These are phyloP conservation scores for Aspergillus unguis DNA, from an alignment of 2,329 filamentous ascomycete genomes.

Conservation along the genomic window DNA sequence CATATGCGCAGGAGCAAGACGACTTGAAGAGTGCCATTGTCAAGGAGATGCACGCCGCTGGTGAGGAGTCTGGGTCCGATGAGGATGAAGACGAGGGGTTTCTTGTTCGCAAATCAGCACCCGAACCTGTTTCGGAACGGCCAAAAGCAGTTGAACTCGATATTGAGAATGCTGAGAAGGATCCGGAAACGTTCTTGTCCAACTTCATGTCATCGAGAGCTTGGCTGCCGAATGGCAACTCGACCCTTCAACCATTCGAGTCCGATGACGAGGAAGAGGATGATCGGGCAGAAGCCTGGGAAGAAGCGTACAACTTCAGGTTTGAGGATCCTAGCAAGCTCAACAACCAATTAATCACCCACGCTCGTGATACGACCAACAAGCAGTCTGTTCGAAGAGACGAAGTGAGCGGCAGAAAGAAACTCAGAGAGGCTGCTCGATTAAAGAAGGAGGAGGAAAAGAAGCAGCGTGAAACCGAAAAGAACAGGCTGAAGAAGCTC, in stretches of 20 bases:
- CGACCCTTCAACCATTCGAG: conserved; percentile 76
- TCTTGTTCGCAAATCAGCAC: conserved; percentile 66
- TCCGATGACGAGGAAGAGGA: conserved; percentile 83
- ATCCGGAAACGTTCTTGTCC: conserved; percentile 88
- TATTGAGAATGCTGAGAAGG: conserved; percentile 73
- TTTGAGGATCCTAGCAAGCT: conserved; percentile 89
- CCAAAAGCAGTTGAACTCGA: conserved; percentile 58
- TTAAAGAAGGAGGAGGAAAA: conserved; percentile 77
- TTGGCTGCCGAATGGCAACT: conserved; percentile 70
- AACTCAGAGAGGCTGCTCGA: conserved; percentile 72
- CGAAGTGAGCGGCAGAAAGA: conserved; percentile 71
- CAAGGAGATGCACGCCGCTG: conserved; percentile 70
- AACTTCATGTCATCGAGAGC: conserved; percentile 92
- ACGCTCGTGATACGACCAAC: conserved; percentile 79
- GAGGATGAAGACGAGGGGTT: conserved; percentile 68
- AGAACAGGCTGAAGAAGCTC: conserved; percentile 76
- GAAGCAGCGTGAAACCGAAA: conserved; percentile 71
- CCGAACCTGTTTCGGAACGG: conserved; percentile 26
- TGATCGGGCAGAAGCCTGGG: conserved; percentile 76
- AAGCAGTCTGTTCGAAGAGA: conserved; percentile 83
- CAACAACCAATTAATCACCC: conserved; percentile 83
- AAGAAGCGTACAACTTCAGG: conserved; percentile 90
- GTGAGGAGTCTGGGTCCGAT: conserved; percentile 36
- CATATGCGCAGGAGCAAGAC: conserved; percentile 86
- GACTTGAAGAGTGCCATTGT: conserved; percentile 74